Conservation (phyloP, 2,329 filamentous ascomycete species). For the Dendrostoma leiphaemia region DNA sequence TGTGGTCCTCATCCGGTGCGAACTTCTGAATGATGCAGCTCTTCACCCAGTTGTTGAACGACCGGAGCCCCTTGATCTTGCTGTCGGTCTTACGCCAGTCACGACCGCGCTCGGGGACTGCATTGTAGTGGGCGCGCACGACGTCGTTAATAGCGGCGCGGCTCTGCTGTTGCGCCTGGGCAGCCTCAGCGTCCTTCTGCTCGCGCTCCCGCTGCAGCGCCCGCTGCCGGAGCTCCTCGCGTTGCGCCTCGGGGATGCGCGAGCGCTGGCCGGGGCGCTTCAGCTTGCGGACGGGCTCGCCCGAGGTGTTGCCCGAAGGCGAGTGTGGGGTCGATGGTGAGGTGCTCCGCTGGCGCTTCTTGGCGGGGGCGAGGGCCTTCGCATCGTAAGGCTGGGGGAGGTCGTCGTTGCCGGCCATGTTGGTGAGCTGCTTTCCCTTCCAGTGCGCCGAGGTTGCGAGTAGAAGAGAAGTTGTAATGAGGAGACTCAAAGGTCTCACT, state of each 20-base stretch:
- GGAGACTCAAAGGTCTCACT: too few species aligned
- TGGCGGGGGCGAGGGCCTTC: slow-evolving; percentile 55
- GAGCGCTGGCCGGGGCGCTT: slow-evolving; percentile 68
- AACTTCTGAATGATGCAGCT: slow-evolving; percentile 97
- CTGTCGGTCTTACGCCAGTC: slow-evolving; percentile 95
- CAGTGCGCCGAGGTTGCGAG: too few species aligned
- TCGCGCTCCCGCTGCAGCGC: slow-evolving; percentile 56
- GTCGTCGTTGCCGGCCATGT: slow-evolving; percentile 39
- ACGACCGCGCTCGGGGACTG: slow-evolving; percentile 86
- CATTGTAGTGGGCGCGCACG: slow-evolving; percentile 92
- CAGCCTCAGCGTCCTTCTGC: slow-evolving; percentile 32
- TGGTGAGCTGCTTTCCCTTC: slow-evolving; percentile 11
- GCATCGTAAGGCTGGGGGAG: slow-evolving; percentile 62
- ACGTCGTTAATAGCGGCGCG: slow-evolving; percentile 74
- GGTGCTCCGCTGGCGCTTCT: slow-evolving; percentile 55
- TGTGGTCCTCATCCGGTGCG: slow-evolving; percentile 74
- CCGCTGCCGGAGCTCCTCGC: slow-evolving; percentile 64
- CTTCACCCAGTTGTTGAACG: slow-evolving; percentile 99
- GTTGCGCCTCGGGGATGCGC: slow-evolving; percentile 65
- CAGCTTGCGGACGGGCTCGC: slow-evolving; percentile 57
- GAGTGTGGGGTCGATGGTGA: slow-evolving; percentile 35
- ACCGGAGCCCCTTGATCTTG: slow-evolving; percentile 89
- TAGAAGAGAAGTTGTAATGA: too few species aligned
- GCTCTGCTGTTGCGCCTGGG: slow-evolving; percentile 41
- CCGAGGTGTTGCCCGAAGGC: slow-evolving; percentile 1